A percentile compares a stretch with the other conserved stretches of the same genome.
Evolutionary conservation across 441 rosid genomes (phyloP).

Genomic region (Manihot esculenta): DNA sequence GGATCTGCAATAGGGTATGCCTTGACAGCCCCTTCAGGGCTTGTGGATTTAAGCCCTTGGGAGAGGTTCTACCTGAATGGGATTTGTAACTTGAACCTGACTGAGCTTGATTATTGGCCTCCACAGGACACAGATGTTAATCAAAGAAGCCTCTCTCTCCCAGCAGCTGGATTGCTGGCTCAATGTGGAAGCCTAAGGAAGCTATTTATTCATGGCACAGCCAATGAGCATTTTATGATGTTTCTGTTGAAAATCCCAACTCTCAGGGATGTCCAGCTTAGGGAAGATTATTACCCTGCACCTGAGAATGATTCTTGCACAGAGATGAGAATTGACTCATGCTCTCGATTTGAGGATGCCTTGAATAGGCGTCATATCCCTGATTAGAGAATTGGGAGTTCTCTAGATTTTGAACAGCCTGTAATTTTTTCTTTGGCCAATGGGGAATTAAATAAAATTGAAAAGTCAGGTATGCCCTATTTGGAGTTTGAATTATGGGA

Average conservation of each 20-base stretch:
- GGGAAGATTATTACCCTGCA: slow-evolving; percentile 81
- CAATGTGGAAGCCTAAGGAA: slow-evolving; percentile 56
- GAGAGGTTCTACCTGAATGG: slow-evolving; percentile 75
- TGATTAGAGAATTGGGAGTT: slow-evolving; percentile 36
- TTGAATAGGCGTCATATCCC: slow-evolving; percentile 51
- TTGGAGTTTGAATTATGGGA: too few relatives aligned
- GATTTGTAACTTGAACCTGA: slow-evolving; percentile 49
- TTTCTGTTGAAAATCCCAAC: slow-evolving; percentile 44
- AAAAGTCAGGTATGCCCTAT: too few relatives aligned
- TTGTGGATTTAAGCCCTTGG: slow-evolving; percentile 74
- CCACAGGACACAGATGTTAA: slow-evolving; percentile 79
- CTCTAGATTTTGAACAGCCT: neutral
- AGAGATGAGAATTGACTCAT: slow-evolving; percentile 71
- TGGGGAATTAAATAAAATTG: too few relatives aligned
- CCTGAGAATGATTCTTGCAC: slow-evolving; percentile 65
- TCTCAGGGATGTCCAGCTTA: slow-evolving; percentile 73
- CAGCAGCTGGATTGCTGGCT: slow-evolving; percentile 57
- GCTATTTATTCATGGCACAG: slow-evolving; percentile 77
- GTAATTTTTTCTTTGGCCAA: neutral
- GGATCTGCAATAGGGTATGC: slow-evolving; percentile 58
- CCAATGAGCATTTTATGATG: slow-evolving; percentile 72
- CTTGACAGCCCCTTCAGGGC: slow-evolving; percentile 64
- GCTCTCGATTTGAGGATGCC: slow-evolving; percentile 69
- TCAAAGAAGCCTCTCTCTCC: slow-evolving; percentile 68
- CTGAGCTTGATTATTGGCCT: slow-evolving; percentile 73